Evolutionary conservation across 2,329 filamentous ascomycete species (phyloP).

Genomic region (Clonostachys rhizophaga): DNA sequence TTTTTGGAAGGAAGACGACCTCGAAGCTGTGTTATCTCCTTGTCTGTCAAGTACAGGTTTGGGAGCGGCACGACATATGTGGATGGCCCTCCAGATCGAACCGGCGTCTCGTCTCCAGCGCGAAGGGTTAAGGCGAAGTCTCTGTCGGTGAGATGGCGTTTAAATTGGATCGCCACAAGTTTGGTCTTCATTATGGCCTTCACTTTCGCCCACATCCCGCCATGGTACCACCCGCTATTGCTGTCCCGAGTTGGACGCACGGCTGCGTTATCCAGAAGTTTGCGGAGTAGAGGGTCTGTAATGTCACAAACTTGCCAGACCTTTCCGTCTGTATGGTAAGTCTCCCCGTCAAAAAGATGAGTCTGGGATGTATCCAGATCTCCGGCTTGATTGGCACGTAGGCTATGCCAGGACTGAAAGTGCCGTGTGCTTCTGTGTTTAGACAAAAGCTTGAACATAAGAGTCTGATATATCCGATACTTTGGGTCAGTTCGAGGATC

Average conservation of each 20-base stretch:
- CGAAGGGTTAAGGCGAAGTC: conserved; percentile 27
- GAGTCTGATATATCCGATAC: conserved; percentile 80
- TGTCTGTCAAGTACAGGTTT: conserved; percentile 25
- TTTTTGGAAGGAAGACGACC: conserved; percentile 28
- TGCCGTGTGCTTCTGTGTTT: background rate
- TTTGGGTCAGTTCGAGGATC: conserved; percentile 76
- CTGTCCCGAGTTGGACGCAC: conserved; percentile 55
- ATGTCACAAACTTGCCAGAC: conserved; percentile 96
- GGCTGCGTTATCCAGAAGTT: conserved; percentile 60
- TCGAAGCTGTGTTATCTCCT: conserved; percentile 25
- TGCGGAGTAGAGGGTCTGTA: conserved; percentile 67
- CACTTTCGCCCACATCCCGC: conserved; percentile 76
- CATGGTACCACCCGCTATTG: conserved; percentile 79
- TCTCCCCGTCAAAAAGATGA: conserved; percentile 80
- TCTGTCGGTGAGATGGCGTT: conserved; percentile 37
- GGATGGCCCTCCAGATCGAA: conserved; percentile 14
- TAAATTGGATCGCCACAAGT: conserved; percentile 62
- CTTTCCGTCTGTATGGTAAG: conserved; percentile 74
- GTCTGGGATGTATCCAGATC: conserved; percentile 37
- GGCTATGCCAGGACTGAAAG: background rate
- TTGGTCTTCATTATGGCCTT: conserved; percentile 88
- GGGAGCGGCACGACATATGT: conserved; percentile 25
- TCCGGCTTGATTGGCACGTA: conserved; percentile 1
- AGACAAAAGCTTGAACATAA: conserved; percentile 70
- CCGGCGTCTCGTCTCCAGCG: conserved; percentile 25